These are phyloP conservation scores for Paramecium octaurelia DNA, from an alignment of 73 alveolate genomes.

Conservation along the genomic window DNA sequence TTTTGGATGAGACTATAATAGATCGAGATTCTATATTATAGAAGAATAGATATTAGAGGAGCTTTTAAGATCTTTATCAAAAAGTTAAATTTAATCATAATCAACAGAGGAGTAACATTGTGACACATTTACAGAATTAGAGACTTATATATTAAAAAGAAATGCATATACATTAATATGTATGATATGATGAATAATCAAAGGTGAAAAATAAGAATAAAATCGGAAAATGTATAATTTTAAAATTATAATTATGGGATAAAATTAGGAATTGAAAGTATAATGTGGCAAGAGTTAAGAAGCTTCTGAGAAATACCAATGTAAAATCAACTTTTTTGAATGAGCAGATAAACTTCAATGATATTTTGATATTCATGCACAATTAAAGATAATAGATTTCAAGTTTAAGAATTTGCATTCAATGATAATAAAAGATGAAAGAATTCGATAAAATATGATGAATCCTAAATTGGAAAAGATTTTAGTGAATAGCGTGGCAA, in stretches of 20 bases:
- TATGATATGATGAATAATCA: constrained; percentile 32
- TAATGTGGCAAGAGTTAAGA: constrained; percentile 51
- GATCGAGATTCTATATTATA: background rate
- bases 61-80: constrained; percentile 21
- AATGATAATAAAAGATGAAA: background rate
- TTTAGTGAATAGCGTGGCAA: constrained; percentile 33
- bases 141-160: constrained; percentile 26
- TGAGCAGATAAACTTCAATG: constrained; percentile 18
- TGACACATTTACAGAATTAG: constrained; percentile 47
- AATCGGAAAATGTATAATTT: background rate
- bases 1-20: constrained; percentile 50
- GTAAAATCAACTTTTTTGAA: constrained; percentile 43
- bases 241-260: too few relatives aligned
- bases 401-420: background rate
- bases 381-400: background rate
- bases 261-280: constrained; percentile 23
- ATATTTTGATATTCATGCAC: background rate
- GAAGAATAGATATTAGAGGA: constrained; percentile 59
- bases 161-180: constrained; percentile 29
- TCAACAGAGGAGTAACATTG: constrained; percentile 33
- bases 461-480: constrained; percentile 1
- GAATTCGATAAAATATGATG: constrained; percentile 9
- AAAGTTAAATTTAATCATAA: constrained; percentile 47
- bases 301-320: constrained; percentile 43
- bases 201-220: constrained; percentile 37